Evolutionary conservation across 2,329 filamentous ascomycete genomes (phyloP), one percentile per base, ranked within the genome.

Genomic region (Aureobasidium lini): DNA sequence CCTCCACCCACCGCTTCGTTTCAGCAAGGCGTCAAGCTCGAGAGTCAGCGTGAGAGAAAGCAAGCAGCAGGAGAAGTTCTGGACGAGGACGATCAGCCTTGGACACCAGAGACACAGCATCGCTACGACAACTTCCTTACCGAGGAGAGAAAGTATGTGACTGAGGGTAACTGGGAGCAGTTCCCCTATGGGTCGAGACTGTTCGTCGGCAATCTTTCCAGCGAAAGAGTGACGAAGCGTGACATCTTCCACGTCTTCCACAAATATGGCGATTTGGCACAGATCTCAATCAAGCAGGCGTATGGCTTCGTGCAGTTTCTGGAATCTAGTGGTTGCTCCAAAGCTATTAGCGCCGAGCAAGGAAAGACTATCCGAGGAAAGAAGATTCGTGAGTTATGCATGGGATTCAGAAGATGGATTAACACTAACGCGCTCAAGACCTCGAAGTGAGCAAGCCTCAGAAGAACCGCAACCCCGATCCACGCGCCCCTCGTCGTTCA

Each of bases 241-340:
- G 92, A 97, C 73, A 85, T 97, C 8, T 97, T 96, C 74, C 88
- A 95, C 69, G 81, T 93, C 16, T 97, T 99, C 70, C 85, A 91
- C 69, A 82, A 81, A 60, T 92, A 90, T 70, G 94, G 94, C 57
- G 87, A 86, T 62, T 79, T 99, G 48, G 93, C 92, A 1, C 94
- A 99, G 71, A 94, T 97, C 62, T 95, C 91, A 0, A 90, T 97
- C 66, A 97, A 97, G 73, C 91, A 94, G 65, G 92, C 92, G 1
- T 97, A 96, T 73, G 94, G 94, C 1, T 99, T 97, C 70, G 91
- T 97, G 37, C 94, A 97, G 71, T 99, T 95, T 65, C 81, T 96
- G 64, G 86, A 90, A 32, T 77, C 85, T 4, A 79, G 82, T 2
- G 87, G 93, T 68, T 95, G 91, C 64, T 79, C 82, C 60, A 79